Evolutionary conservation across 208 protist genomes (phyloP).

Genomic region (Porcisia deanei): DNA sequence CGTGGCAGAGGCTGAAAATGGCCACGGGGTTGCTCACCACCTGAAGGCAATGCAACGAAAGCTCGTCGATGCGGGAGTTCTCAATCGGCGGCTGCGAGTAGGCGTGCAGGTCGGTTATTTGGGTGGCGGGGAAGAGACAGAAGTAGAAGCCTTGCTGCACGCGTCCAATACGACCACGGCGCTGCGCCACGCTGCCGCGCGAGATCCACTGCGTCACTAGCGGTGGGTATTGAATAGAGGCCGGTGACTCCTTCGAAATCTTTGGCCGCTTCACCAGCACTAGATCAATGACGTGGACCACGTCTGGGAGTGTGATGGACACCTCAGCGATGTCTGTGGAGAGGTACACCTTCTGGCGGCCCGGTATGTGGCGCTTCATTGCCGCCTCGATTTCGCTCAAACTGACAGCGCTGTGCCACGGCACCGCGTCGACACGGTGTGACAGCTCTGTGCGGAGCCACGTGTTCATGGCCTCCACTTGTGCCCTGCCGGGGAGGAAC

Average conservation of each 20-base stretch:
- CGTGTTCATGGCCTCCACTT: constrained; percentile 58
- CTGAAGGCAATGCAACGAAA: constrained; percentile 82
- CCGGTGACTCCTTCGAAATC: constrained; percentile 54
- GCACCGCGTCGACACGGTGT: constrained; percentile 67
- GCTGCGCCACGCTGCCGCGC: constrained; percentile 66
- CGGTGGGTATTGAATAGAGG: constrained; percentile 81
- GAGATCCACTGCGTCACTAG: constrained; percentile 81
- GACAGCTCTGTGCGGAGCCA: constrained; percentile 60
- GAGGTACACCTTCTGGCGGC: constrained; percentile 92
- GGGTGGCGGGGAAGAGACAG: constrained; percentile 58
- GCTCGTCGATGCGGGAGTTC: constrained; percentile 67
- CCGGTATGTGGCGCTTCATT: constrained; percentile 76
- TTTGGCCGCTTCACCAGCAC: constrained; percentile 85
- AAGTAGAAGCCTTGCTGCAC: constrained; percentile 87
- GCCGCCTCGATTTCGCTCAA: constrained; percentile 89
- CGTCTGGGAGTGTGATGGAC: constrained; percentile 96
- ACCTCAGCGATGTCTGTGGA: constrained; percentile 55
- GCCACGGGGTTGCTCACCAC: constrained; percentile 62
- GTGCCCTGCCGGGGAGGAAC: constrained; percentile 91
- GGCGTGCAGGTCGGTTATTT: constrained; percentile 48
- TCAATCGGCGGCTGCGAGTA: constrained; percentile 41
- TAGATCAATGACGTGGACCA: constrained; percentile 95
- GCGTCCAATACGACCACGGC: constrained; percentile 80
- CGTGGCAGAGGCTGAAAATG: constrained; percentile 79
- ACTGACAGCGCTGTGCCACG: constrained; percentile 86